phyloP scores from a whole-genome alignment of 108 stramenopile genomes.

The Epithemia pelagica region DNA sequence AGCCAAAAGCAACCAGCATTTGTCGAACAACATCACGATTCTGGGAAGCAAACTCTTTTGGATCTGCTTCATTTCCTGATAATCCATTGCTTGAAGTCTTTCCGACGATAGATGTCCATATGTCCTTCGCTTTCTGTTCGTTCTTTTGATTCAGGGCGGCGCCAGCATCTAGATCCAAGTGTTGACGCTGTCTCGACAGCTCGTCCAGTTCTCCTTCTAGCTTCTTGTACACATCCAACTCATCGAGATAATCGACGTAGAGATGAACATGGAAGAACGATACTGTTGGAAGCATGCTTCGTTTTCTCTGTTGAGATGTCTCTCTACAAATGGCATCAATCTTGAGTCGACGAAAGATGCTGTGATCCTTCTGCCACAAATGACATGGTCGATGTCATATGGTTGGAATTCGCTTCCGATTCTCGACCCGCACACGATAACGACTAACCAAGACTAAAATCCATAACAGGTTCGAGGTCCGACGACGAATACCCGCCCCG shows the following conservation, averaged over 20 bases:
- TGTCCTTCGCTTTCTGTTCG: not conserved
- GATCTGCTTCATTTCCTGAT: not conserved
- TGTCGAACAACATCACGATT: conserved; percentile 72
- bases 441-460: no score
- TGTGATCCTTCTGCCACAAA: no score
- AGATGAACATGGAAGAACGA: conserved; percentile 76
- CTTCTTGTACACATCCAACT: conserved; percentile 51
- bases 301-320: no score
- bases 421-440: no score
- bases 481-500: no score
- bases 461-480: no score
- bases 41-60: conserved; percentile 36
- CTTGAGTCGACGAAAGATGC: no score
- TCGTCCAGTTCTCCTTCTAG: conserved; percentile 44
- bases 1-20: conserved; percentile 73
- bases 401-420: no score
- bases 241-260: conserved; percentile 50
- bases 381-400: no score
- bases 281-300: conserved; percentile 11
- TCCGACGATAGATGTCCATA: conserved; percentile 10
- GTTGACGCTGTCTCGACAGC: conserved; percentile 14
- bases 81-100: not conserved
- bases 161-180: no score
- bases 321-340: no score
- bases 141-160: not conserved